Base-by-base conservation (phyloP, 2,329 filamentous ascomycete species). In the Calonectria honghensis region DNA sequence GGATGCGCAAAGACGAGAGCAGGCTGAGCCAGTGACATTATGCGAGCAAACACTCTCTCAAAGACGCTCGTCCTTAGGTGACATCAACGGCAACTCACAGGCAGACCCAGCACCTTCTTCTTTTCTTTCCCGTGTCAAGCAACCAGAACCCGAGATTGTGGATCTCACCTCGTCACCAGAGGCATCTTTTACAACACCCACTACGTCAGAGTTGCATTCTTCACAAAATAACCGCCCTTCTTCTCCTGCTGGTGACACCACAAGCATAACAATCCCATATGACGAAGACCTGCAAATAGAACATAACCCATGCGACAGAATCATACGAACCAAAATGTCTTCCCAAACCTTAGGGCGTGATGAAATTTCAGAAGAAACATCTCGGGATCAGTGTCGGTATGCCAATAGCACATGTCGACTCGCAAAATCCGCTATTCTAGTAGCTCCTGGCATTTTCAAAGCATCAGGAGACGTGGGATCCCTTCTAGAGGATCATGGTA, bases 401-500 rank as follows among this genome's bases (percentile, higher is more conserved):
- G 82, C 80, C 11, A 81, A 82, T 6, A 52, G 76, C 0, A 70
- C 81, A 11, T 91, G 89, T 73, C 79, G 81, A 1, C 78, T 91
- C 29, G 76, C 79, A 0, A 82, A 81, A 20, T 83, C 77, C 45
- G 79, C 81, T 0, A 77, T 91, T 39, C 75, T 91, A 2, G 79
- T 90, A 2, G 83, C 87, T 0, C 85, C 86, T 0, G 86, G 84
- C 65, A 84, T 90, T 20, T 79, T 86, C 16, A 72, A 79, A 3
- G 83, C 83, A 13, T 82, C 82, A 0, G 82, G 82, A 76, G 79
- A 88, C 7, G 83, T 83, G 0, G 83, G 86, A 1, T 79, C 83
- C 29, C 79, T 90, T 0, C 80, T 90, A 1, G 73, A 76, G 1
- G 79, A 78, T 0, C 90, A 91, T 52, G 88, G 88, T 1, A 80